phyloP scores from a whole-genome alignment of 2,329 filamentous ascomycete genomes.

The Aspergillus brasiliensis region DNA sequence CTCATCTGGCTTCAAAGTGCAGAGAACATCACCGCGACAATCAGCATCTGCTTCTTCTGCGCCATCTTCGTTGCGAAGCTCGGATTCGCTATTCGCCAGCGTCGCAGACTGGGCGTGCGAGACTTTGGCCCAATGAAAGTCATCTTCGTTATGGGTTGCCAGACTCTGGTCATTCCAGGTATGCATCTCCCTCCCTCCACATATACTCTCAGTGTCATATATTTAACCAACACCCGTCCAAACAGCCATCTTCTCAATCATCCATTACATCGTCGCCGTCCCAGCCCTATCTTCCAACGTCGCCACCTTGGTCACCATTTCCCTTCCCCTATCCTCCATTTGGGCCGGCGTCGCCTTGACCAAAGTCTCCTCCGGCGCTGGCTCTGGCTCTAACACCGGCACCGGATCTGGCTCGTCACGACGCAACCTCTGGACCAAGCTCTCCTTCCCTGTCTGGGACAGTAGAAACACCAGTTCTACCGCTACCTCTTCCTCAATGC shows the following conservation, averaged over 20 bases:
- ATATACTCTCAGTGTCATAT: background rate
- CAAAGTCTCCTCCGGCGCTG: constrained; percentile 61
- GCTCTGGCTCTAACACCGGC: constrained; percentile 35
- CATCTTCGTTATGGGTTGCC: constrained; percentile 68
- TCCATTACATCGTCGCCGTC: constrained; percentile 56
- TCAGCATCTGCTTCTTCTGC: constrained; percentile 64
- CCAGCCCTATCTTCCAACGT: constrained; percentile 59
- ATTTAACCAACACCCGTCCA: constrained; percentile 18
- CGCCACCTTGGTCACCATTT: constrained; percentile 62
- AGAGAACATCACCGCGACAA: constrained; percentile 55
- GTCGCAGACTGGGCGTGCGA: constrained; percentile 59
- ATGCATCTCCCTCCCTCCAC: constrained; percentile 13
- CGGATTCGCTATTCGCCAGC: constrained; percentile 57
- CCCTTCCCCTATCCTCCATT: constrained; percentile 66
- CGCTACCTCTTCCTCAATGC: constrained; percentile 12
- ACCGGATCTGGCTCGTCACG: constrained; percentile 12
- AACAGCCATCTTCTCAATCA: constrained; percentile 63
- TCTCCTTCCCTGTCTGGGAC: constrained; percentile 22
- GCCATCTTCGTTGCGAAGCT: constrained; percentile 65
- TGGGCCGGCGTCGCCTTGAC: constrained; percentile 58
- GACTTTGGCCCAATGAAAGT: constrained; percentile 67
- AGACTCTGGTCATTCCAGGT: constrained; percentile 68
- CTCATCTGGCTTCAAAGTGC: constrained; percentile 47
- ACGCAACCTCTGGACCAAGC: constrained; percentile 31
- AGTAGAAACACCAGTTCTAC: constrained; percentile 17